Base-by-base conservation (phyloP, 164 flowering plant species). In the grape (Vitis vinifera) region DNA sequence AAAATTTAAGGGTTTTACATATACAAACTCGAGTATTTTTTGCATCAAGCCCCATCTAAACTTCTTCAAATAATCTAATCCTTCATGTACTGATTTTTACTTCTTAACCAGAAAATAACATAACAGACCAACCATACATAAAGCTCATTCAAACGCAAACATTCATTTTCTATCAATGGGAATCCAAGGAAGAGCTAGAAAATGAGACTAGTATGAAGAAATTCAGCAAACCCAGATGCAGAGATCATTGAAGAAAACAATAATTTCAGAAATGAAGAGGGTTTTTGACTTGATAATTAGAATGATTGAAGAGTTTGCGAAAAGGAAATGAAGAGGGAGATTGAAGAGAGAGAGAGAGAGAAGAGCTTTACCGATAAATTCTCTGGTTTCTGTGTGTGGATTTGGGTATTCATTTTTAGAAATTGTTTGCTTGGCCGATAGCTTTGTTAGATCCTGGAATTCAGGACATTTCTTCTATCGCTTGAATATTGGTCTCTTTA, bases 41-140 rank as follows among this genome's bases (percentile, higher is more conserved):
- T 55, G 75, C 72, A 75, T 82, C 84, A 73, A 83, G 16, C 60
- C 74, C 91, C 98, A 91, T 90, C 11, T 78, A 69, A 70, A 7
- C 30, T 62, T 15, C 52, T 51, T 14, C 8, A 11, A n/a, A 60
- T 11, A 52, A 7, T 65, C 19, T 11, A 47, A 27, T 3, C 29
- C 1, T 60, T 44, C 44, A 31, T 31, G 44, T 4, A 31, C 44
- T 31, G 44, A 31, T 31, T 51, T 37, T 57, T 29, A 12, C 16
- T n/a, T 53, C 51, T 27, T 27, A 62, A 52, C 6, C 50, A 8
- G 16, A 11, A 37, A 19, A 10, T 17, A 29, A 15, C 15, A 53
- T 11, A 11, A 51, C 51, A 49, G 7, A 44, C 62, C 65, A 53
- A 73, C 17, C 9, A 63, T 50, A 7, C 23, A 23, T 50, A 51